phyloP scores from a whole-genome alignment of 1,284 basidiomycete species.

The Malassezia sympodialis region DNA sequence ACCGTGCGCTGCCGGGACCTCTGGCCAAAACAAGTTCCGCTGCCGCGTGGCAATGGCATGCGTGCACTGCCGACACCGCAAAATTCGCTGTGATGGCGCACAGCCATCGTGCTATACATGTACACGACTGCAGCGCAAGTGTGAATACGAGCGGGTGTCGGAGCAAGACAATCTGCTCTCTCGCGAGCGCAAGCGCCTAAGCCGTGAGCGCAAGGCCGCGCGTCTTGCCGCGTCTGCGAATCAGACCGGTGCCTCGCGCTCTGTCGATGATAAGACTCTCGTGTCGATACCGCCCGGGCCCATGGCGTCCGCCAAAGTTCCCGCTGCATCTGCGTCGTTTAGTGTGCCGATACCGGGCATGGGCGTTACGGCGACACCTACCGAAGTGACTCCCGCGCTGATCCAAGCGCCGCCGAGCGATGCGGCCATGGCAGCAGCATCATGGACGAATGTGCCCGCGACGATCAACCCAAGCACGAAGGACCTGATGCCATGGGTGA shows the following conservation, averaged over 20 bases:
- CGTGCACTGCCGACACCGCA: conserved; percentile 38
- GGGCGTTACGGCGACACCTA: background rate
- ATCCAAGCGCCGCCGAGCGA: conserved; percentile 7
- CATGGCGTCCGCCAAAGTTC: conserved; percentile 1
- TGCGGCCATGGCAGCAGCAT: background rate
- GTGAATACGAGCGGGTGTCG: conserved; percentile 38
- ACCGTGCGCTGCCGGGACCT: background rate
- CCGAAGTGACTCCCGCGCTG: conserved; percentile 8
- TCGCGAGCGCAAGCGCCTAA: conserved; percentile 34
- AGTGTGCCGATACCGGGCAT: conserved; percentile 1
- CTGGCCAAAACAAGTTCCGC: conserved; percentile 15
- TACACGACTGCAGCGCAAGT: conserved; percentile 29
- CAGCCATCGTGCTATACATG: conserved; percentile 36
- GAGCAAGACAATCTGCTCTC: conserved; percentile 38
- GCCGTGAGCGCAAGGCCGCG: conserved; percentile 27
- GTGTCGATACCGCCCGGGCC: conserved; percentile 2
- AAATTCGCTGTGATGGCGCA: conserved; percentile 38
- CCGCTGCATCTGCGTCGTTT: conserved; percentile 1
- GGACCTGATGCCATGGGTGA: conserved; percentile 13
- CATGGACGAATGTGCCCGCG: background rate
- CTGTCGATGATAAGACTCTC: background rate
- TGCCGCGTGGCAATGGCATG: conserved; percentile 33
- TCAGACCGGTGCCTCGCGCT: background rate
- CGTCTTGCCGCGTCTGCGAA: conserved; percentile 10
- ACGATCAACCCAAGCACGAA: background rate